phyloP scores from a whole-genome alignment of 441 rosid species.

The Corymbia citriodora region DNA sequence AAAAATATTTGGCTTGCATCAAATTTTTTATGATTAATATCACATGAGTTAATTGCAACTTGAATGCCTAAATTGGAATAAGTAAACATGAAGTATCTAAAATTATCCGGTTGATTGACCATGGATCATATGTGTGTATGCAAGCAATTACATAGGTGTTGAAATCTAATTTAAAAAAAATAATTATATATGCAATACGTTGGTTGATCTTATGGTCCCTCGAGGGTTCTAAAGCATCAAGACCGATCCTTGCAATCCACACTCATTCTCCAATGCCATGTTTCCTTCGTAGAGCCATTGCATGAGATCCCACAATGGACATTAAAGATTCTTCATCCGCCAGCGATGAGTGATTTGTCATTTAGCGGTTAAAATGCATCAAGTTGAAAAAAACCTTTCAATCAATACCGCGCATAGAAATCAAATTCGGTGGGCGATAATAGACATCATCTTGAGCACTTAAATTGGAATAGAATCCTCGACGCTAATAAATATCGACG shows the following conservation, averaged over 20 bases:
- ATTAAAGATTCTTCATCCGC: background rate
- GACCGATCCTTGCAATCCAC: background rate
- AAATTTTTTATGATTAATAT: background rate
- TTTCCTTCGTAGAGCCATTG: too few relatives aligned
- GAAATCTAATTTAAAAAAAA: background rate
- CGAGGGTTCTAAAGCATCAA: too few relatives aligned
- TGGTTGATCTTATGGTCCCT: background rate
- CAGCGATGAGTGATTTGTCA: background rate
- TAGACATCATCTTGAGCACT: rapidly evolving
- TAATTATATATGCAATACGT: background rate
- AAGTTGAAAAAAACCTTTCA: too few relatives aligned
- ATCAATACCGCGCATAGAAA: rapidly evolving
- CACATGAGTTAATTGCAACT: rapidly evolving
- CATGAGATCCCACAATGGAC: too few relatives aligned
- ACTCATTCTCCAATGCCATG: rapidly evolving
- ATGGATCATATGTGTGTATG: background rate
- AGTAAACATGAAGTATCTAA: background rate
- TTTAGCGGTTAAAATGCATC: background rate
- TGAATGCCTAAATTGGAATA: rapidly evolving
- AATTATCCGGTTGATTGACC: rapidly evolving
- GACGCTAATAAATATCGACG: background rate
- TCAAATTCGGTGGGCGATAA: rapidly evolving
- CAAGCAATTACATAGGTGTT: background rate
- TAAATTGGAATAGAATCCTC: background rate
- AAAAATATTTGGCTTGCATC: rapidly evolving